phyloP scores from a whole-genome alignment of 345 rosid species.

The Syzygium aromaticum region DNA sequence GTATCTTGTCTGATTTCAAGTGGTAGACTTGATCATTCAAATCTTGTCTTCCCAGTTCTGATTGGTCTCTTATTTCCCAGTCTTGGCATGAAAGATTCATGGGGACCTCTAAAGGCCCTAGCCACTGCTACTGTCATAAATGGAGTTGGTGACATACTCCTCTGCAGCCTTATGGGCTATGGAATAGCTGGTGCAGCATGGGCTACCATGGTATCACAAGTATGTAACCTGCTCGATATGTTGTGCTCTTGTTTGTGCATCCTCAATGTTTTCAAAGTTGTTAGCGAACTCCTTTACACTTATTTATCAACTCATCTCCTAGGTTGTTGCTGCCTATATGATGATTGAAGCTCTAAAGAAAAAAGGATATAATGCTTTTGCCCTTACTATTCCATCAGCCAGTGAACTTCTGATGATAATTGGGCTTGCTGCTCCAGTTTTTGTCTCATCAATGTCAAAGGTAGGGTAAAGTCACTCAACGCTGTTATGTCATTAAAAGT shows the following conservation, averaged over 20 bases:
- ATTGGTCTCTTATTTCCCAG: slow-evolving; percentile 6
- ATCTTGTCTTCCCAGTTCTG: background rate
- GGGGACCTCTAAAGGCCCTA: slow-evolving; percentile 39
- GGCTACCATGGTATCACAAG: slow-evolving; percentile 40
- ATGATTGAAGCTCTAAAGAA: slow-evolving; percentile 28
- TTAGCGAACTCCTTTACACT: background rate
- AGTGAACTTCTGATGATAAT: slow-evolving; percentile 18
- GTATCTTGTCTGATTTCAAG: background rate
- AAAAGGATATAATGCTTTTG: slow-evolving; percentile 26
- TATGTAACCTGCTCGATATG: background rate
- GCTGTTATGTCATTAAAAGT: background rate
- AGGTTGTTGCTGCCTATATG: slow-evolving; percentile 36
- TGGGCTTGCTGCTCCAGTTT: slow-evolving; percentile 29
- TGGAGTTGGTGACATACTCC: slow-evolving; percentile 28
- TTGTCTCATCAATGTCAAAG: slow-evolving; percentile 31
- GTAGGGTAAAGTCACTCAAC: slow-evolving; percentile 2
- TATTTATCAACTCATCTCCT: background rate
- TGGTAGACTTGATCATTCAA: background rate
- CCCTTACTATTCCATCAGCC: slow-evolving; percentile 19
- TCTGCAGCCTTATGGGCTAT: slow-evolving; percentile 22
- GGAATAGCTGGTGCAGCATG: slow-evolving; percentile 36
- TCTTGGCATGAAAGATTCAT: slow-evolving; percentile 41
- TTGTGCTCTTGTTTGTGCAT: background rate
- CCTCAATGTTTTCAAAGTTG: background rate
- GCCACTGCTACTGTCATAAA: slow-evolving; percentile 26